A percentile compares a stretch with the other conserved stretches of the same genome.
phyloP scores from a whole-genome alignment of 768 basidiomycete species.

The Antrodiella citrinella region DNA sequence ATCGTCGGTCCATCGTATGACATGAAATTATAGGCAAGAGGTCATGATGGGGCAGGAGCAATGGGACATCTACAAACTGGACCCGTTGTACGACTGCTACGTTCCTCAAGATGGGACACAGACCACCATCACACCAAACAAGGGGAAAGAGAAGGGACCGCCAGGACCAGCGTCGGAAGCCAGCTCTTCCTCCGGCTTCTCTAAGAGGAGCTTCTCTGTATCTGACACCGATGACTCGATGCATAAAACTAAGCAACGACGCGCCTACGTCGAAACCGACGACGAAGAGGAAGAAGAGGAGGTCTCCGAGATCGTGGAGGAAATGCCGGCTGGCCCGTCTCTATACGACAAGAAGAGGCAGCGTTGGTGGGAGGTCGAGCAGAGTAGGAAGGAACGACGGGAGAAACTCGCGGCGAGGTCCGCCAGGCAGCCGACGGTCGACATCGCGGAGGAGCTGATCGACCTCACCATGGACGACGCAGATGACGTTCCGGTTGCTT shows the following conservation, averaged over 20 bases:
- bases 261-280: neutral
- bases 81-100: constrained; percentile 62
- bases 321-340: neutral
- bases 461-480: neutral
- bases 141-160: neutral
- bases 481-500: neutral
- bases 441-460: neutral
- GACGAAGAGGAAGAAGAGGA: constrained; percentile 22
- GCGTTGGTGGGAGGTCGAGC: neutral
- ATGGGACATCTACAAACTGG: constrained; percentile 83
- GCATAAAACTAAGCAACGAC: neutral
- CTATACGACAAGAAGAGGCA: neutral
- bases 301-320: constrained; percentile 38
- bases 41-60: constrained; percentile 60
- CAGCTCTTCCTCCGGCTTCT: neutral
- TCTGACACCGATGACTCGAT: neutral
- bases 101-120: constrained; percentile 29
- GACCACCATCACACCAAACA: constrained; percentile 20
- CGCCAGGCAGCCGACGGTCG: neutral
- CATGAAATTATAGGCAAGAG: constrained; percentile 33
- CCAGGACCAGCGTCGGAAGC: neutral
- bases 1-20: no score
- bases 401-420: neutral
- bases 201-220: neutral
- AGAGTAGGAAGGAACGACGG: neutral